These are phyloP conservation scores for Curvularia hawaiiensis DNA, from an alignment of 2,329 filamentous ascomycete species.

Conservation along the genomic window DNA sequence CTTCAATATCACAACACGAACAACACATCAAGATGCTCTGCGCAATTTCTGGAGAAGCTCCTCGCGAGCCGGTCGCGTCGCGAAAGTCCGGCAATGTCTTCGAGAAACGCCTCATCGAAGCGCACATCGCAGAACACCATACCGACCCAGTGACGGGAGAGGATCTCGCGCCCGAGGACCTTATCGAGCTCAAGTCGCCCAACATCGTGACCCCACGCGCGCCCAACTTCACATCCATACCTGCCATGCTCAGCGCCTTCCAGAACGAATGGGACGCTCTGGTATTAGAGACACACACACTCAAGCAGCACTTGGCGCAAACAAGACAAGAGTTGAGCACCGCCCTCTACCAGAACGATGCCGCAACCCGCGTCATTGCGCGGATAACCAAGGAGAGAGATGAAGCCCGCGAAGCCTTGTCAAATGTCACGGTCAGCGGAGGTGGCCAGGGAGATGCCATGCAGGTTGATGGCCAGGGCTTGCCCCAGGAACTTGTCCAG, in stretches of 20 bases:
- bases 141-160: constrained; percentile 91
- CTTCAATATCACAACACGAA: constrained; percentile 1
- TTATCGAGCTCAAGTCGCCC: constrained; percentile 83
- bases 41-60: constrained; percentile 93
- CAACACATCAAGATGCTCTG: constrained; percentile 37
- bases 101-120: constrained; percentile 93
- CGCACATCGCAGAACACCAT: constrained; percentile 90
- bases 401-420: constrained; percentile 86
- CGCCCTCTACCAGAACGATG: constrained; percentile 95
- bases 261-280: constrained; percentile 98
- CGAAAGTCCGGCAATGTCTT: constrained; percentile 93
- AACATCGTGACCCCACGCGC: constrained; percentile 86
- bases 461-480: constrained; percentile 82
- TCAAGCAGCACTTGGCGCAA: constrained; percentile 86
- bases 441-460: constrained; percentile 73
- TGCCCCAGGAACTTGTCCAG: constrained; percentile 73
- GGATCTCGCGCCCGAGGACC: constrained; percentile 80
- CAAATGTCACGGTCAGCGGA: constrained; percentile 77
- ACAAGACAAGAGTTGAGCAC: constrained; percentile 93
- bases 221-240: constrained; percentile 93
- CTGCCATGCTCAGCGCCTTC: constrained; percentile 89
- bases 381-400: constrained; percentile 89
- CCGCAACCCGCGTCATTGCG: constrained; percentile 93
- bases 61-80: constrained; percentile 92
- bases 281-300: constrained; percentile 86